phyloP scores from a whole-genome alignment of 2,329 filamentous ascomycete genomes.

The Diaporthe sp. region DNA sequence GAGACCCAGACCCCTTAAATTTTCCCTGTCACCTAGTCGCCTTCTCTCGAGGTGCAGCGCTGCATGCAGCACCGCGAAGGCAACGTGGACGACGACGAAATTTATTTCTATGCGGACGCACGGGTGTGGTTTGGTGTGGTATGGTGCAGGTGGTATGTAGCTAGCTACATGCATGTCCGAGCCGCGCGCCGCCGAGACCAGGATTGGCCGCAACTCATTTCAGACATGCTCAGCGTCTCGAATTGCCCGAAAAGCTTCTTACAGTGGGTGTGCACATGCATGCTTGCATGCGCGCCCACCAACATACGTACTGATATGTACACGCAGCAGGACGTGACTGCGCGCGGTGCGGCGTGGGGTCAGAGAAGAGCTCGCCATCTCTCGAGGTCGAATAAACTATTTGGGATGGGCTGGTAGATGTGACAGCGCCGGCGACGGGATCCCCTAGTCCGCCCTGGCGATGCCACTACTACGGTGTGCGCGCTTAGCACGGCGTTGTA shows the following conservation, averaged over 20 bases:
- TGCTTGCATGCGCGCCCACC: not conserved
- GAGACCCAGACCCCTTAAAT: conserved; percentile 38
- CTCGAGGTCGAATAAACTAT: not conserved
- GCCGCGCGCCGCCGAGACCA: conserved; percentile 26
- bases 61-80: not conserved
- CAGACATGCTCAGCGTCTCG: conserved; percentile 20
- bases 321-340: not conserved
- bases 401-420: not conserved
- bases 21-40: conserved; percentile 25
- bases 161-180: conserved; percentile 22
- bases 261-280: conserved; percentile 8
- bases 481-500: not conserved
- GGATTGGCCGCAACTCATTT: conserved; percentile 27
- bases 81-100: not conserved
- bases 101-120: not conserved
- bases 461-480: not conserved
- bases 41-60: conserved; percentile 3
- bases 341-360: conserved; percentile 25
- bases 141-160: conserved; percentile 7
- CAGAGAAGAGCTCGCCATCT: not conserved
- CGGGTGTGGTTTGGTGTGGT: not conserved
- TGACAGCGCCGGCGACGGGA: conserved; percentile 5
- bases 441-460: not conserved
- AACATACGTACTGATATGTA: not conserved
- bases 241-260: conserved; percentile 4